Percentiles rank a stretch among this genome's conserved stretches.
phyloP scores from a whole-genome alignment of 164 flowering plant species.

The Tinospora cordifolia region DNA sequence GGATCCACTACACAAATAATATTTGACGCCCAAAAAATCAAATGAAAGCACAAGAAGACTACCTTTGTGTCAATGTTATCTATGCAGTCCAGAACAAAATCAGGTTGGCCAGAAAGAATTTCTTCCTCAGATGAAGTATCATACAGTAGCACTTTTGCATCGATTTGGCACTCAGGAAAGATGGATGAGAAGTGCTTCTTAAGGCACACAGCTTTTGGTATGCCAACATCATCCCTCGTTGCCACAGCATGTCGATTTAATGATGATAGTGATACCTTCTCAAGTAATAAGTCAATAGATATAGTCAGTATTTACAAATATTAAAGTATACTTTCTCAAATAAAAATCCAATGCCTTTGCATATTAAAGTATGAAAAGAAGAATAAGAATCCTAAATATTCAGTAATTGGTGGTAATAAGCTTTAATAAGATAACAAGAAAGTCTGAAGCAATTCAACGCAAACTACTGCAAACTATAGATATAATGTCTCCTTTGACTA shows the following conservation, averaged over 20 bases:
- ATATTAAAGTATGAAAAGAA: not conserved
- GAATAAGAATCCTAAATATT: not conserved
- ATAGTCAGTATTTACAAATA: not conserved
- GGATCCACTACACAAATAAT: too few relatives aligned
- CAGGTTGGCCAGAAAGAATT: conserved; percentile 86
- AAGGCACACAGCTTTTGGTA: conserved; percentile 83
- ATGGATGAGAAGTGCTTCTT: conserved; percentile 81
- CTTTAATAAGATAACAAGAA: not conserved
- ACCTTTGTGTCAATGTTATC: conserved; percentile 99
- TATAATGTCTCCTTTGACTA: too few relatives aligned
- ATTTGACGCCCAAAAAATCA: too few relatives aligned
- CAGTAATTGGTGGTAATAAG: not conserved
- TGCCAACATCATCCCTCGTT: conserved; percentile 93
- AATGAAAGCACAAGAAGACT: not conserved
- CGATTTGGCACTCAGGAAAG: conserved; percentile 84
- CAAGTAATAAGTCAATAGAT: conserved; percentile 11
- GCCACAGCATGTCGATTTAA: conserved; percentile 97
- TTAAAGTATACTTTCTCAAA: too few relatives aligned
- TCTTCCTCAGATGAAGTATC: conserved; percentile 89
- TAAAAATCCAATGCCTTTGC: not conserved
- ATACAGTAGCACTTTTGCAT: conserved; percentile 72
- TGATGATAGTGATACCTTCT: conserved; percentile 92
- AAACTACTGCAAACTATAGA: too few relatives aligned
- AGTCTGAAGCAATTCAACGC: not conserved
- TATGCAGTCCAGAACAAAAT: conserved; percentile 96